Base-by-base conservation (phyloP, 2,329 filamentous ascomycete species). In the Nemania bipapillata region DNA sequence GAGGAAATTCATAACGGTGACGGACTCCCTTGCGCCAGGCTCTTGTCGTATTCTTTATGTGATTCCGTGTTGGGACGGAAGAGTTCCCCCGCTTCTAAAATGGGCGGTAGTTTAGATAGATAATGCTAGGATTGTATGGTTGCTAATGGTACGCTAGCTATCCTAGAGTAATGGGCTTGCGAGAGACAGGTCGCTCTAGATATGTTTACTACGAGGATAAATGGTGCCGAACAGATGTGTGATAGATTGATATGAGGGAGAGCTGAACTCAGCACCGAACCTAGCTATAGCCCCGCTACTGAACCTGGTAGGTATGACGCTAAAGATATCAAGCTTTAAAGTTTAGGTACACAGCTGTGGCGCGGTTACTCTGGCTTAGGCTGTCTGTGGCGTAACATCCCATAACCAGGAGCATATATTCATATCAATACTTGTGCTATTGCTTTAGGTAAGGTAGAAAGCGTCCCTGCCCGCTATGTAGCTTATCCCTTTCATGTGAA, bases 1-100 rank as follows among this genome's bases (percentile, higher is more conserved):
- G 66, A 89, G 83, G 71, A 87, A 82, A 61, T 77, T 76, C 77
- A 79, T 79, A 70, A 12, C 15, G 56, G 55, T 3, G 49, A 22
- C 9, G 20, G 40, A 12, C 11, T 42, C 24, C 30, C 11, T 63
- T 47, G 54, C 37, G 66, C n/a, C 8, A 28, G 26, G 30, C n/a
- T 35, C 32, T 47, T 28, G 56, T 3, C 32, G 42, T 59, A 24
- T 52, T 4, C 30, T 4, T 4, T 32, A 32, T 32, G 42, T 28
- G 15, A 53, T 28, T 53, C 17, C 7, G 24, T 32, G 17, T 30
- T n/a, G 20, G 42, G 64, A 26, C n/a, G n/a, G 30, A n/a, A 28
- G 12, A 28, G 12, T 52, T 32, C 35, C 28, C 17, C 47, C 28
- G 4, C 35, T 20, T 45, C 22, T 22, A 4, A 20, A 50, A 22